Base-by-base conservation (phyloP, 106 monocot genomes). In the Apostasia shenzhenica region DNA sequence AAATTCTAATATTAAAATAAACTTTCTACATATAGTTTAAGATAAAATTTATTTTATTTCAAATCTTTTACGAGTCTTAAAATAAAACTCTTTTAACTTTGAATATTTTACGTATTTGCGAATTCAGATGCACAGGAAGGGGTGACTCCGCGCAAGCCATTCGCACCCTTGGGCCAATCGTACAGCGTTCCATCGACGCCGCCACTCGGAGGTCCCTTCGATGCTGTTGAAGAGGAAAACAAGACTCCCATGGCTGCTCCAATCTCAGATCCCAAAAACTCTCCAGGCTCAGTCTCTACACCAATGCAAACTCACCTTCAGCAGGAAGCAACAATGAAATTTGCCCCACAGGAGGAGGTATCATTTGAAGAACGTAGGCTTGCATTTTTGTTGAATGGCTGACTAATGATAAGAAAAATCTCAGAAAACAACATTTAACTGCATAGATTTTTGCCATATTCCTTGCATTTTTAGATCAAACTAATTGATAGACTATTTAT, bases 351-450 rank as follows among this genome's bases (percentile, higher is more conserved):
- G 41, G 60, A 59, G 12, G 86, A 81, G 48, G 54, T 73, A 1
- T 86, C 86, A 0, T 79, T 82, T 61, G 86, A 86, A 57, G 86
- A 86, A 59, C 79, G 76, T 14, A 61, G 86, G 43, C 72, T 82
- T 2, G 76, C 71, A 8, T 38, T 66, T 2, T 72, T 68, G 55
- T 48, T 73, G 12, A 73, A 52, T 38, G 59, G 65, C 5, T 51
- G 26, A 26, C 26, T 26, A 0, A 61, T 37, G 0, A 56, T 56
- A 14, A 14, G 55, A 14, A 3, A 14, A 56, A 55, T 2, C 13
- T n/a, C 3, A 55, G 55, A n/a, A 26, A 26, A 26, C 0, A 26
- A 26, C 26, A 26, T 26, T 26, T 26, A 26, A 26, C 26, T 26
- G 26, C 26, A 26, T 26, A 26, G 26, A 26, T 26, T 26, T 26